Evolutionary conservation across 345 rosid species (phyloP), one percentile per base, ranked within the genome.

Genomic region (Psidium friedrichsthalianum): DNA sequence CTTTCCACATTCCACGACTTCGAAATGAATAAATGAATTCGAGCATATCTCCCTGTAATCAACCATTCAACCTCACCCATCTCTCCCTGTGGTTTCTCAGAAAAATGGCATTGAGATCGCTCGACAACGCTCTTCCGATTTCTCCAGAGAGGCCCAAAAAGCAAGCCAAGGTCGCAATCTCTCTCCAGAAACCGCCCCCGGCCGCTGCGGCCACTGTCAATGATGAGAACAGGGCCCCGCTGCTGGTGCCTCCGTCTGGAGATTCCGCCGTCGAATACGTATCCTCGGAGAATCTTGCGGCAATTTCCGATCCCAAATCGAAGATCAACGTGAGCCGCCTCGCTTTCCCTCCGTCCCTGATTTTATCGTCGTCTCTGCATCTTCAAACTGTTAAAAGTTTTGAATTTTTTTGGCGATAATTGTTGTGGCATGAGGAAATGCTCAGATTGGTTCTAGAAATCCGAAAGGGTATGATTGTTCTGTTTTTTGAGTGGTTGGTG

Each of bases 81-180:
- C 29, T 27, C 49, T 59, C 36, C 69, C 44, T 24, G 1, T 36
- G 57, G 61, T 32, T 20, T 54, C 83, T 56, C 20, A 36, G 81
- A 11, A 20, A 55, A 53, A 95, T 97, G 99, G 98, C 98, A 20
- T 88, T 97, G 82, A 94, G 98, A 86, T 94, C 95, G 87, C 94
- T 96, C 16, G 98, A 93, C 64, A 97, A 96, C 84, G 95, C 98
- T 54, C 95, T 96, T 74, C 96, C 96, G 10, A 54, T 87, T 52
- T 32, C 88, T 25, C 84, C 90, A 27, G 95, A 93, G 84, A 90
- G 97, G 84, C 94, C 91, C 83, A 97, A 92, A 87, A 97, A 95
- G 91, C 95, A 90, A 51, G 86, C 88, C 6, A 95, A 93, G 86
- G 91, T 90, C 64, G 84, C 91, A 9, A 64, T 84, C 87, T 85